Evolutionary conservation across 768 basidiomycete species (phyloP).

Genomic region (Mrakia gelida): DNA sequence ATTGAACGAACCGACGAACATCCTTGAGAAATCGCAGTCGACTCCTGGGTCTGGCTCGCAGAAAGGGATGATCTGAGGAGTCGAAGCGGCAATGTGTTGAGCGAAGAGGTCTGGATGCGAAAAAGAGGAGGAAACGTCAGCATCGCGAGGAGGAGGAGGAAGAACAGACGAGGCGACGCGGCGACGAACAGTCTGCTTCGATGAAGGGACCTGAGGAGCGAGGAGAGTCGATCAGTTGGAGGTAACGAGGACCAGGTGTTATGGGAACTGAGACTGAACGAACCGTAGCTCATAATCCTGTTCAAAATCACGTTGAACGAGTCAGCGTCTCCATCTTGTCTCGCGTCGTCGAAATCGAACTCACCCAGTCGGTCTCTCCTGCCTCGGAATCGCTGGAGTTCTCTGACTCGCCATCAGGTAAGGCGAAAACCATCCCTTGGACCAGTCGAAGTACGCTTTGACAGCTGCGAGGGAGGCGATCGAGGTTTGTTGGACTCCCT

Average conservation of each 20-base stretch:
- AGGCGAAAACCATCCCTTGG: background rate
- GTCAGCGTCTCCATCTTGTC: background rate
- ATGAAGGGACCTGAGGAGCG: background rate
- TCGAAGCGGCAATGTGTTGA: background rate
- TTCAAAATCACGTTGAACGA: too few species aligned
- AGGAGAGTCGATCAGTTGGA: too few species aligned
- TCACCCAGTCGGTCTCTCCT: background rate
- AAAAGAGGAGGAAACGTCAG: background rate
- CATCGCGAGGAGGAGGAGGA: background rate
- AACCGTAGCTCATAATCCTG: background rate
- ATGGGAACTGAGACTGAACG: too few species aligned
- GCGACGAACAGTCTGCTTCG: slow-evolving; percentile 1
- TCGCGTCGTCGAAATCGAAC: background rate
- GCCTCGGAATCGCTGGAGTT: background rate
- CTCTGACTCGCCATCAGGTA: slow-evolving; percentile 4
- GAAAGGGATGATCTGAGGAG: background rate
- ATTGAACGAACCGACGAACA: background rate
- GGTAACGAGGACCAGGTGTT: too few species aligned
- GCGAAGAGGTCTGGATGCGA: background rate
- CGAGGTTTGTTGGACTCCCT: background rate
- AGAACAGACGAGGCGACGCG: background rate
- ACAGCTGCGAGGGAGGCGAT: background rate
- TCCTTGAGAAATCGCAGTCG: background rate
- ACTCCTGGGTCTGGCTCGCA: slow-evolving; percentile 1
- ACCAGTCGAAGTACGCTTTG: slow-evolving; percentile 6